phyloP scores from a whole-genome alignment of 2,329 filamentous ascomycete genomes.

The Cyphellophora europaea region DNA sequence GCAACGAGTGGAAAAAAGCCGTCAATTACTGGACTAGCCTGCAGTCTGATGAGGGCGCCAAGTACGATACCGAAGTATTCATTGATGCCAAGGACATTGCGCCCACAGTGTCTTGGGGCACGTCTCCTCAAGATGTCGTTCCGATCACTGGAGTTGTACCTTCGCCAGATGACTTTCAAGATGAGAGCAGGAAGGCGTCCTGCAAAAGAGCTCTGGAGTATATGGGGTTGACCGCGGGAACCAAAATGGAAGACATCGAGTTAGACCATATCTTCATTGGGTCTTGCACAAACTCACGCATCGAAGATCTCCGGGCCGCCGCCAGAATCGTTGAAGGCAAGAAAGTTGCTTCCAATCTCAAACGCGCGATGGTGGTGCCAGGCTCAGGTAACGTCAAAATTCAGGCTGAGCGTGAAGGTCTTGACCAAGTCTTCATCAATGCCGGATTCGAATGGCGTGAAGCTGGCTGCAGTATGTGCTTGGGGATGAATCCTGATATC shows the following conservation, averaged over 20 bases:
- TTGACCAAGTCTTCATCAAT: conserved; percentile 84
- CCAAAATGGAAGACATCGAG: conserved; percentile 80
- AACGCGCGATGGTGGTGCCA: conserved; percentile 91
- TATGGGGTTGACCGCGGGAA: conserved; percentile 85
- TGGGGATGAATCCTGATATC: conserved; percentile 99
- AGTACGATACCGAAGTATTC: conserved; percentile 80
- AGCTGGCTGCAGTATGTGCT: conserved; percentile 96
- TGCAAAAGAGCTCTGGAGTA: conserved; percentile 82
- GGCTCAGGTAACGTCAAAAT: conserved; percentile 91
- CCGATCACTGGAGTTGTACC: conserved; percentile 88
- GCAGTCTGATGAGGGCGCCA: conserved; percentile 76
- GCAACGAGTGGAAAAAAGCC: conserved; percentile 82
- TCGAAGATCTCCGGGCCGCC: conserved; percentile 86
- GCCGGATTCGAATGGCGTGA: conserved; percentile 98
- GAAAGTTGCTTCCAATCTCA: conserved; percentile 80
- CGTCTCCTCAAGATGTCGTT: conserved; percentile 91
- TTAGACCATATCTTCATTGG: conserved; percentile 98
- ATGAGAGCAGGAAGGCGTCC: conserved; percentile 68
- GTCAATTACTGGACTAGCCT: conserved; percentile 79
- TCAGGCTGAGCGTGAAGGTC: conserved; percentile 80
- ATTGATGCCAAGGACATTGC: conserved; percentile 89
- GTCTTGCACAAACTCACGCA: conserved; percentile 93
- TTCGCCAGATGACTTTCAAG: conserved; percentile 75
- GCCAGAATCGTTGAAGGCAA: conserved; percentile 78
- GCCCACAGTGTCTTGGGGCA: conserved; percentile 94